Conservation (phyloP, 2,329 filamentous ascomycete species). For the Claviceps cyperi region DNA sequence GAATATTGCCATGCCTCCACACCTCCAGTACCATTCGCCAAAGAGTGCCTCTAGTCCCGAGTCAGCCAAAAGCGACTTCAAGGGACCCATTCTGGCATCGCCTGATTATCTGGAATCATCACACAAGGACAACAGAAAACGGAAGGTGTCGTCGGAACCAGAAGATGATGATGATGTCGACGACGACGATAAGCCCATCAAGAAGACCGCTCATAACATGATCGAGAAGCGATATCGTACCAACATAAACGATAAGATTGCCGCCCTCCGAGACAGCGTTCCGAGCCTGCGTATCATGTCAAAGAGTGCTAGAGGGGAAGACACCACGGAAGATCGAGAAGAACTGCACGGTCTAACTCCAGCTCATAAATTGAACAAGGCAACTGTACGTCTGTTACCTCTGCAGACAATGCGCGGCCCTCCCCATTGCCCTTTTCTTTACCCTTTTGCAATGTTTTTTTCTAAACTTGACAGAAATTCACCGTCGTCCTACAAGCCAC, state of each 20-base stretch:
- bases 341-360: conserved; percentile 63
- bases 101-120: conserved; percentile 37
- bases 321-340: conserved; percentile 60
- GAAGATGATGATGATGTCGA: conserved; percentile 41
- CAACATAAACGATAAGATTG: conserved; percentile 95
- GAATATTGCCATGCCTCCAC: conserved; percentile 49
- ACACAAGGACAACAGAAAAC: conserved; percentile 43
- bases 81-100: conserved; percentile 38
- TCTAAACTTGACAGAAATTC: neutral
- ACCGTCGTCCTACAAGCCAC: neutral
- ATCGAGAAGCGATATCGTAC: conserved; percentile 95
- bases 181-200: conserved; percentile 42
- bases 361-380: conserved; percentile 92
- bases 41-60: conserved; percentile 44
- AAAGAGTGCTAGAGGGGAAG: conserved; percentile 53
- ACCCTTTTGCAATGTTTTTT: too few relatives aligned
- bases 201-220: conserved; percentile 96
- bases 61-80: conserved; percentile 34
- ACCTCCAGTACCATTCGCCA: conserved; percentile 45
- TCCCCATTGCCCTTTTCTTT: neutral
- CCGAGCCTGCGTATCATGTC: conserved; percentile 77
- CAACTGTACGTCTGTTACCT: conserved; percentile 45
- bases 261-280: conserved; percentile 79
- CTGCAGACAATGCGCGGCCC: neutral
- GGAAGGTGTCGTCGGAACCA: conserved; percentile 49